Evolutionary conservation across 805 yeast genomes (phyloP).

Genomic region (Ogataea minuta): DNA sequence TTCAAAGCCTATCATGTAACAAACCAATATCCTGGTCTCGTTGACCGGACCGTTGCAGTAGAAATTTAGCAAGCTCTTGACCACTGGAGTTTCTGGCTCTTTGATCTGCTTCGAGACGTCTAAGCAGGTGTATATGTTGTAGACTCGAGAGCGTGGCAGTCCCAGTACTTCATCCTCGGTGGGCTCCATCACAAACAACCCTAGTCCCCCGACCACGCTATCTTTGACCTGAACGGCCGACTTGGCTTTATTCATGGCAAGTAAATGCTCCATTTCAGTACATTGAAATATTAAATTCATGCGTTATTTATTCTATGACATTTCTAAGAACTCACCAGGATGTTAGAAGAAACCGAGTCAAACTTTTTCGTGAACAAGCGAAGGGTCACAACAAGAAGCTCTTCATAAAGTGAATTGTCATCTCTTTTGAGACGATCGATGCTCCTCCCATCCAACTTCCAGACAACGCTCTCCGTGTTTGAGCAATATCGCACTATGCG

Average conservation of each 20-base stretch:
- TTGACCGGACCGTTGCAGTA: conserved; percentile 18
- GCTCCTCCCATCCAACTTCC: conserved; percentile 57
- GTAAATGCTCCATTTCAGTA: not conserved
- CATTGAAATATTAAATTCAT: not conserved
- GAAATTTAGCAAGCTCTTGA: conserved; percentile 19
- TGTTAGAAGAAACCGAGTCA: conserved; percentile 72
- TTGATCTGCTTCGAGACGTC: conserved; percentile 16
- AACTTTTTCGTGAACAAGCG: conserved; percentile 68
- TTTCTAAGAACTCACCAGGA: conserved; percentile 45
- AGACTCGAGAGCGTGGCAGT: conserved; percentile 34
- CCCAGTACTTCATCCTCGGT: conserved; percentile 36
- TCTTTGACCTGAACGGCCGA: conserved; percentile 14
- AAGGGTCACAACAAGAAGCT: conserved; percentile 59
- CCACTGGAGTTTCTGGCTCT: conserved; percentile 7
- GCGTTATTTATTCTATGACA: not conserved
- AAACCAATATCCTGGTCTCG: conserved; percentile 28
- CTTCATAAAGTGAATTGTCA: conserved; percentile 57
- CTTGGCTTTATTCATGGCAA: conserved; percentile 3
- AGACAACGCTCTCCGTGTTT: conserved; percentile 52
- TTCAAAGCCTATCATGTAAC: conserved; percentile 26
- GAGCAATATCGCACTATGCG: conserved; percentile 42
- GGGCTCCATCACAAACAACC: conserved; percentile 28
- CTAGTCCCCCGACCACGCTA: conserved; percentile 35
- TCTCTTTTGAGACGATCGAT: conserved; percentile 46
- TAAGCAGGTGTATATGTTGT: conserved; percentile 34